Evolutionary conservation across 2,329 filamentous ascomycete species (phyloP).

Genomic region (Sphaerulina vaccinii): DNA sequence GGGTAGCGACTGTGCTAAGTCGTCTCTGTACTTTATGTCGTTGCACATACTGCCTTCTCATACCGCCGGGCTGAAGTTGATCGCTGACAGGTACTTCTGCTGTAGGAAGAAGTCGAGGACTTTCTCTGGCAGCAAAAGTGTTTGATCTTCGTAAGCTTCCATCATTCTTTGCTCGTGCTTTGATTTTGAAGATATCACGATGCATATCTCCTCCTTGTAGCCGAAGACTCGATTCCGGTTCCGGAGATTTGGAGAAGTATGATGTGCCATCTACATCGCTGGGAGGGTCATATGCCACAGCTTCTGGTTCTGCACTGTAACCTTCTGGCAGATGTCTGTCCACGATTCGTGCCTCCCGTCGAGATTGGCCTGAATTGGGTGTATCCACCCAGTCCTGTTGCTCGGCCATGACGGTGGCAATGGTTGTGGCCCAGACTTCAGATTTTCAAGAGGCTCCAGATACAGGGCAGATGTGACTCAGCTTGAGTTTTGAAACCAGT

Average conservation of each 20-base stretch:
- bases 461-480: neutral
- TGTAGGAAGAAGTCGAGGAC: constrained; percentile 16
- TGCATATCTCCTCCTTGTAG: constrained; percentile 77
- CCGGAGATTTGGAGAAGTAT: constrained; percentile 9
- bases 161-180: constrained; percentile 52
- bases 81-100: constrained; percentile 44
- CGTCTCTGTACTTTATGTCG: constrained; percentile 44
- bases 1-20: constrained; percentile 45
- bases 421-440: neutral
- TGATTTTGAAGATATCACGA: constrained; percentile 73
- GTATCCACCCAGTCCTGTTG: constrained; percentile 20
- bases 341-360: constrained; percentile 35
- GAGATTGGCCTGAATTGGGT: constrained; percentile 23
- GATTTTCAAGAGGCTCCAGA: neutral
- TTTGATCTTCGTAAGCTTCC: constrained; percentile 52
- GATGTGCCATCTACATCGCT: constrained; percentile 14
- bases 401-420: constrained; percentile 17
- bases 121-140: constrained; percentile 60
- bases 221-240: constrained; percentile 63
- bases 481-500: neutral
- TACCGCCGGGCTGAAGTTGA: constrained; percentile 52
- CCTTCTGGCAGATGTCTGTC: constrained; percentile 38
- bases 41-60: constrained; percentile 54
- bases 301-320: constrained; percentile 36
- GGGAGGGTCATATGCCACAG: constrained; percentile 23